Percentiles rank a stretch among this genome's conserved stretches.
Evolutionary conservation across 176 grass and related monocot genomes (phyloP).

Genomic region (Hordeum marinum): DNA sequence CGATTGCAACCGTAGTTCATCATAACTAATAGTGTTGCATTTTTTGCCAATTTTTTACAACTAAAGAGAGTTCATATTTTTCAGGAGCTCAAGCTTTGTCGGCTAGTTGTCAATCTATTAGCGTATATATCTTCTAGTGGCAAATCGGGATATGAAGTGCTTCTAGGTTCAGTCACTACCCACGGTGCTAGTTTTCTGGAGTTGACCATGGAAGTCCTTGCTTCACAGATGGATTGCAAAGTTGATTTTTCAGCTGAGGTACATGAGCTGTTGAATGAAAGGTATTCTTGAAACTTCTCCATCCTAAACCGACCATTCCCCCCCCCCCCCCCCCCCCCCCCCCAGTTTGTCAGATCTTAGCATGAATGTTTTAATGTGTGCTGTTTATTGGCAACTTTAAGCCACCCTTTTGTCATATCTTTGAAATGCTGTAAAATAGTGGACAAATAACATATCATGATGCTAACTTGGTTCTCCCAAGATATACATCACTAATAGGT

Average conservation of each 20-base stretch:
- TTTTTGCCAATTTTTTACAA: background rate
- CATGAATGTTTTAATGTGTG: background rate
- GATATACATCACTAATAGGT: background rate
- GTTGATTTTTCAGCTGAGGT: background rate
- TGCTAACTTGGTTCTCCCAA: background rate
- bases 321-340: background rate
- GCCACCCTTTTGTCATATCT: background rate
- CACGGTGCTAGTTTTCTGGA: conserved; percentile 61
- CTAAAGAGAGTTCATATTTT: conserved; percentile 21
- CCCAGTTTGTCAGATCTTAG: background rate
- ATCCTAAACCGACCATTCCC: background rate
- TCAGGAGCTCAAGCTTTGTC: conserved; percentile 75
- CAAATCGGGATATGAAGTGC: conserved; percentile 62
- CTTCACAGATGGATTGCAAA: conserved; percentile 58
- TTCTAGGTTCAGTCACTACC: conserved; percentile 45
- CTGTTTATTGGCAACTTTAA: background rate
- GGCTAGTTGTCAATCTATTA: conserved; percentile 62
- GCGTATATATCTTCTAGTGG: conserved; percentile 86
- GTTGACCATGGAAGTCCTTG: conserved; percentile 63
- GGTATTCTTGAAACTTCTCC: conserved; percentile 33
- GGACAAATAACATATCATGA: background rate
- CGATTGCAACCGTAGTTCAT: background rate
- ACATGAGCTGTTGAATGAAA: conserved; percentile 55
- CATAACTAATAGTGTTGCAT: background rate
- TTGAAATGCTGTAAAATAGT: background rate